phyloP scores from a whole-genome alignment of 169 alveolate genomes.

The Cardiosporidium cionae region DNA sequence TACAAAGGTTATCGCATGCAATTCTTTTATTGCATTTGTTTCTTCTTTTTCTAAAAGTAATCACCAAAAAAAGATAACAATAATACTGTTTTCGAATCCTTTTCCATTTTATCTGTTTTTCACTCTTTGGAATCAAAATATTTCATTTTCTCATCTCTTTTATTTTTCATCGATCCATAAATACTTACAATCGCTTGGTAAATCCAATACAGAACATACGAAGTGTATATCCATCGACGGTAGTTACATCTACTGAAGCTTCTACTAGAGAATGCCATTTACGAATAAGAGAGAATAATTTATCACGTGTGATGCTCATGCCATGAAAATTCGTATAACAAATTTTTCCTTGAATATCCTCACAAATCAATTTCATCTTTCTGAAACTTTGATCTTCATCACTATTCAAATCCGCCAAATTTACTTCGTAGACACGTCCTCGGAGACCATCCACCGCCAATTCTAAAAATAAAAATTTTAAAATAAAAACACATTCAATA shows the following conservation, averaged over 20 bases:
- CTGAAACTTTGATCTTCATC: constrained; percentile 90
- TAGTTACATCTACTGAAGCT: constrained; percentile 92
- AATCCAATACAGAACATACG: constrained; percentile 94
- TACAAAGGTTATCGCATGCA: too few species aligned
- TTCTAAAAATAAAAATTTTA: constrained; percentile 51
- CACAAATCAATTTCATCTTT: constrained; percentile 86
- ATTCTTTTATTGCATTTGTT: too few species aligned
- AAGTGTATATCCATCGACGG: constrained; percentile 89
- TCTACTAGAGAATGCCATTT: constrained; percentile 94
- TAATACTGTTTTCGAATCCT: too few species aligned
- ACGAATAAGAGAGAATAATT: constrained; percentile 88
- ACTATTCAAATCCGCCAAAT: constrained; percentile 89
- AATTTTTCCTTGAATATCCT: constrained; percentile 80
- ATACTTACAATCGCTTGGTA: constrained; percentile 73
- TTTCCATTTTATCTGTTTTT: not conserved
- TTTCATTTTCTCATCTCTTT: not conserved
- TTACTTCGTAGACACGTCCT: constrained; percentile 90
- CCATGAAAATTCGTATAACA: constrained; percentile 95
- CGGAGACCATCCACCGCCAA: constrained; percentile 85
- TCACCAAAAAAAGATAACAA: too few species aligned
- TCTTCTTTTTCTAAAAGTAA: too few species aligned
- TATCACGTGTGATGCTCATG: constrained; percentile 92
- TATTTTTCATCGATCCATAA: constrained; percentile 5
- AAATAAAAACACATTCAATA: not conserved
- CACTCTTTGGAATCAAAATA: not conserved